Percentiles rank a stretch among this genome's conserved stretches.
Conservation (phyloP, 371 early-diverging fungal species). For the Apophysomyces elegans region DNA sequence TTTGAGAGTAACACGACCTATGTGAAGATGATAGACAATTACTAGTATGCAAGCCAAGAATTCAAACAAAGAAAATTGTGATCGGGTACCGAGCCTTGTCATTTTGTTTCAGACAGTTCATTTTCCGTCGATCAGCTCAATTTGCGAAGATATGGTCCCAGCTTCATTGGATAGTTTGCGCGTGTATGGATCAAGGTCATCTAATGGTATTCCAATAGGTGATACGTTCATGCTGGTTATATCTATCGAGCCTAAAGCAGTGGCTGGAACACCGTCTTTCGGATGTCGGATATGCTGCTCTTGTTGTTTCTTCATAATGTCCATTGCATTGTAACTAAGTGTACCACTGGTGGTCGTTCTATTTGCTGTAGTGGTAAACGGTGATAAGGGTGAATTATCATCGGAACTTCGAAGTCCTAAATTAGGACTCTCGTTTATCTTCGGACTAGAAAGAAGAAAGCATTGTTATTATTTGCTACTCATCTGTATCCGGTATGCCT, state of each 20-base stretch:
- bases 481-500: background rate
- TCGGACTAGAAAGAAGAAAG: slow-evolving; percentile 13
- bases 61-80: no score
- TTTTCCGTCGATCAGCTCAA: slow-evolving; percentile 7
- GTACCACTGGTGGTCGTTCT: slow-evolving; percentile 2
- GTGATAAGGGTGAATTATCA: background rate
- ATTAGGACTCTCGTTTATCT: slow-evolving; percentile 19
- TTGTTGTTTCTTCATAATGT: slow-evolving; percentile 28
- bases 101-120: background rate
- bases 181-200: slow-evolving; percentile 6
- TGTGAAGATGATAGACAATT: no score
- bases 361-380: background rate
- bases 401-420: slow-evolving; percentile 12
- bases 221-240: background rate
- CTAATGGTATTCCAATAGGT: slow-evolving; percentile 12
- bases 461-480: background rate
- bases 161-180: background rate
- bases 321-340: slow-evolving; percentile 14
- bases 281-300: slow-evolving; percentile 21
- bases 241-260: background rate
- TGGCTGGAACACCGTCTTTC: background rate
- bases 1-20: no score
- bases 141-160: background rate
- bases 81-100: background rate
- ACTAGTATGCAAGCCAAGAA: no score